Evolutionary conservation across 2,329 filamentous ascomycete species (phyloP), one percentile per base, ranked within the genome.

Genomic region (Fusarium drepaniforme): DNA sequence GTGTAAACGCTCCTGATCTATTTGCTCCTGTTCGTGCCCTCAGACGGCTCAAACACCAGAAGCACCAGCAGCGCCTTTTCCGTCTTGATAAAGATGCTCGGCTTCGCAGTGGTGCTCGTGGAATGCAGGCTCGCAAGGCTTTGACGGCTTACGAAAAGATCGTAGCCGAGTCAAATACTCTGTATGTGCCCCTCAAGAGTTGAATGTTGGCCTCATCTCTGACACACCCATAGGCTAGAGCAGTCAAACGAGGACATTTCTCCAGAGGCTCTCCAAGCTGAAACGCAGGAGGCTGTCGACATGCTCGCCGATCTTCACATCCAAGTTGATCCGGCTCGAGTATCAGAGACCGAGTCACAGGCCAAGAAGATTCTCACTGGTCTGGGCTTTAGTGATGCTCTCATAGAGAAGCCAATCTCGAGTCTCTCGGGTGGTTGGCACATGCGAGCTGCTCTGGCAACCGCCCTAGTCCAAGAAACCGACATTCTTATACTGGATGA

Each of bases 401-500:
- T 87, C 66, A 88, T 94, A 70, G 84, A 86, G 16, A 90, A 89
- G 70, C 87, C 90, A 8, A 87, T 94, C 15, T 85, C 86, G 1
- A 90, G 90, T 40, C 85, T 97, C 3, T 97, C 94, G 0, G 94
- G 95, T 8, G 95, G 93, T 3, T 94, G 93, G 93, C 89, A 87
- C 70, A 94, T 94, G 90, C 89, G 93, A 12, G 90, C 90, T 33
- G 86, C 91, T 68, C 86, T 94, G 1, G 92, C 92, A 3, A 86
- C 86, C 4, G 90, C 91, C 0, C 86, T 97, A 5, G 89, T 94
- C 1, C 92, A 95, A 72, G 90, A 92, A 9, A 90, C 92, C 0
- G 94, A 97, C 75, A 90, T 97, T 3, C 86, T 97, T 68, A 92
- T 97, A 61, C 89, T 97, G 3, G 94, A 97, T 81, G 94, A 97